Percentiles rank a stretch among this genome's conserved stretches.
These are phyloP conservation scores for Pachysandra terminalis DNA, from an alignment of 164 flowering plant genomes.

Conservation along the genomic window DNA sequence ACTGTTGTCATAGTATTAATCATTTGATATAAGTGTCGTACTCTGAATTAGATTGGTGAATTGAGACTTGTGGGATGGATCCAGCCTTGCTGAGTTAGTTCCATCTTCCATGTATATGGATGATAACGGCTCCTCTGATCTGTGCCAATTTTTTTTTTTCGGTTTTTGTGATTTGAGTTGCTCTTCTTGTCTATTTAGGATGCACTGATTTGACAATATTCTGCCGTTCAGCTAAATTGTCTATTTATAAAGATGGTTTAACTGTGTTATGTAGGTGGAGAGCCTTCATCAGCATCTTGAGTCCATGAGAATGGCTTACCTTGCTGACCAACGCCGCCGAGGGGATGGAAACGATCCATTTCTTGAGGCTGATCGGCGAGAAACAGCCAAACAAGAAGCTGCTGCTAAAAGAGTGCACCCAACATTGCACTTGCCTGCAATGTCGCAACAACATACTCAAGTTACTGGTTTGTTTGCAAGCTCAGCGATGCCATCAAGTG, in stretches of 20 bases:
- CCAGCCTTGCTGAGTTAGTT: not conserved
- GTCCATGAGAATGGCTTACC: constrained; percentile 93
- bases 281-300: constrained; percentile 90
- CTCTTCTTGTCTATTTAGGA: not conserved
- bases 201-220: not conserved
- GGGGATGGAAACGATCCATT: constrained; percentile 89
- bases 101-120: not conserved
- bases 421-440: constrained; percentile 73
- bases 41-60: not conserved
- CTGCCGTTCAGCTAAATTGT: not conserved
- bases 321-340: constrained; percentile 82
- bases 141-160: not conserved
- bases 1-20: no score
- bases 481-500: constrained; percentile 42
- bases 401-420: constrained; percentile 94
- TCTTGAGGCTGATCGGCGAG: constrained; percentile 93
- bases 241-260: not conserved
- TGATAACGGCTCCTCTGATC: no score
- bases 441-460: constrained; percentile 68
- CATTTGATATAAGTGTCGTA: no score
- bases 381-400: constrained; percentile 88
- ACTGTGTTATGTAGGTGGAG: constrained; percentile 60
- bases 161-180: constrained; percentile 1
- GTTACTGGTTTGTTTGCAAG: constrained; percentile 63
- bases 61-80: not conserved